A percentile compares a stretch with the other conserved stretches of the same genome.
phyloP scores from a whole-genome alignment of 1,139 yeast species.

The Taphrina communis region DNA sequence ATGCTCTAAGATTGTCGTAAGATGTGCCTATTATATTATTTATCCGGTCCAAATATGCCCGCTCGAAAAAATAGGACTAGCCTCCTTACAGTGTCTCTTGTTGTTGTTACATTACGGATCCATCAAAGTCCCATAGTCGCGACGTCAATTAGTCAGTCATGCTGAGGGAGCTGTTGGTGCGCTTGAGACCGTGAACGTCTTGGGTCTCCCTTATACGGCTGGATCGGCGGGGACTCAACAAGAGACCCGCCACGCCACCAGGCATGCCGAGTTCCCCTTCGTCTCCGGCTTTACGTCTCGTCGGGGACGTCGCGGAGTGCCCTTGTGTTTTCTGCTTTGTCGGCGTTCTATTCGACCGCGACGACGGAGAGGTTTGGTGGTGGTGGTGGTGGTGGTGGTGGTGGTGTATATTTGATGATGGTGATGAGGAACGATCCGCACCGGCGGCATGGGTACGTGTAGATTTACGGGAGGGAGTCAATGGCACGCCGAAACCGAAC shows the following conservation, averaged over 20 bases:
- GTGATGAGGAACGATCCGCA: not conserved
- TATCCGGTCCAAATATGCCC: too few species aligned
- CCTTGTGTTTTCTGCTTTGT: not conserved
- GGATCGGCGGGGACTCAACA: slow-evolving; percentile 35
- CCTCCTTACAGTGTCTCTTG: too few species aligned
- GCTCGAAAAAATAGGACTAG: too few species aligned
- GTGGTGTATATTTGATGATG: not conserved
- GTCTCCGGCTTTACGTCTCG: slow-evolving; percentile 15
- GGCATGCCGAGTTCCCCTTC: slow-evolving; percentile 26
- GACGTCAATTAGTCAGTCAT: slow-evolving; percentile 11
- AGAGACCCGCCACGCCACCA: slow-evolving; percentile 32
- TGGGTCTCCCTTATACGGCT: slow-evolving; percentile 19
- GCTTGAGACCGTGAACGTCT: slow-evolving; percentile 19
- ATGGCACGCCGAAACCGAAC: slow-evolving; percentile 38
- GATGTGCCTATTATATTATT: too few species aligned
- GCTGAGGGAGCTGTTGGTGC: slow-evolving; percentile 38
- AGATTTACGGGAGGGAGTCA: slow-evolving; percentile 31
- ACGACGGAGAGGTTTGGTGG: not conserved
- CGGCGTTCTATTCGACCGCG: not conserved
- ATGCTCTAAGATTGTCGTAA: too few species aligned
- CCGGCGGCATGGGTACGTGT: not conserved
- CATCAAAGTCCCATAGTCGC: too few species aligned
- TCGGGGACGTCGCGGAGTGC: slow-evolving; percentile 18
- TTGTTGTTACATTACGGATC: not conserved
- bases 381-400: not conserved